A percentile compares a stretch with the other conserved stretches of the same genome.
Evolutionary conservation across 345 rosid genomes (phyloP).

Genomic region (Citrus australasica): DNA sequence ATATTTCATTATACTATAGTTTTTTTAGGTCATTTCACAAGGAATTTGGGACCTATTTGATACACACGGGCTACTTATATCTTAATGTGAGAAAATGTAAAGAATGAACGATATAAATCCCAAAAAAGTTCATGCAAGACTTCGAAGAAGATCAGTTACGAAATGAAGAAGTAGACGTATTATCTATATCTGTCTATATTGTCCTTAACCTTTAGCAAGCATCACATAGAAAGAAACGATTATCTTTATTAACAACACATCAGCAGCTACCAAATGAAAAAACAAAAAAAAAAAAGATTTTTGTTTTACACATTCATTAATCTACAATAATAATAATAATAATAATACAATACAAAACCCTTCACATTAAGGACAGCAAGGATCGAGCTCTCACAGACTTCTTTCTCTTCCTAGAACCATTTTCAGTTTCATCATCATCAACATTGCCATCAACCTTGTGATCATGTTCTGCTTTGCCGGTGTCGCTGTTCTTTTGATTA

Average conservation of each 20-base stretch:
- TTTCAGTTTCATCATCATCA: neutral
- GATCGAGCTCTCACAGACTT: constrained; percentile 48
- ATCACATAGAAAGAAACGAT: neutral
- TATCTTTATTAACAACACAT: neutral
- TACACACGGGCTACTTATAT: neutral
- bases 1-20: neutral
- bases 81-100: neutral
- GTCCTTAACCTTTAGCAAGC: neutral
- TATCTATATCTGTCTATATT: neutral
- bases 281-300: too few relatives aligned
- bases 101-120: neutral
- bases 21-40: too few relatives aligned
- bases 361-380: constrained; percentile 39
- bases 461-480: constrained; percentile 1
- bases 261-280: neutral
- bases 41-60: neutral
- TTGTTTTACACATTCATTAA: neutral
- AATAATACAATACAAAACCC: neutral
- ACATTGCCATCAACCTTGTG: neutral
- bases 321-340: too few relatives aligned
- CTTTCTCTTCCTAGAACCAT: constrained; percentile 26
- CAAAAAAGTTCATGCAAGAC: neutral
- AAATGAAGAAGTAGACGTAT: neutral
- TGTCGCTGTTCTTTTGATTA: neutral
- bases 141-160: neutral